Conservation (phyloP, 2,329 filamentous ascomycete genomes). For the Juglanconis oblonga region DNA sequence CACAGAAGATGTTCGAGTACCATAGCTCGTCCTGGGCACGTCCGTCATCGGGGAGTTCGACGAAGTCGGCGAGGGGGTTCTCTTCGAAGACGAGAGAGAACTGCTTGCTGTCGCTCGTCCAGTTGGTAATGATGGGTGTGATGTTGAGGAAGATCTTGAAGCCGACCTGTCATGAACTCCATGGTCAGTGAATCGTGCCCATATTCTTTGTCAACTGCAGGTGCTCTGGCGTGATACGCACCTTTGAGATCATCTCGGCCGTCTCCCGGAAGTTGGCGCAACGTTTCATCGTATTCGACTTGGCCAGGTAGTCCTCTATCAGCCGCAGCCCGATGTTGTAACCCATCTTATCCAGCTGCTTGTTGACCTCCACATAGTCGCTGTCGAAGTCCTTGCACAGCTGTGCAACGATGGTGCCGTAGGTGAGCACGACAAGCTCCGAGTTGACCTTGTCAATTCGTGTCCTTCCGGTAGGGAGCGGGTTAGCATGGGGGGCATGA, state of each 20-base stretch:
- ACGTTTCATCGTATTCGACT: slow-evolving; percentile 83
- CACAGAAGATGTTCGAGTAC: slow-evolving; percentile 97
- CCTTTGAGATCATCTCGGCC: slow-evolving; percentile 93
- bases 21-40: slow-evolving; percentile 94
- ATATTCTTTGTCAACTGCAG: not conserved
- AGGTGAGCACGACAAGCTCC: slow-evolving; percentile 94
- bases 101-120: slow-evolving; percentile 93
- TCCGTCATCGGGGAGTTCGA: slow-evolving; percentile 94
- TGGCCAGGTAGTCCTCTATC: slow-evolving; percentile 97
- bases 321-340: slow-evolving; percentile 96
- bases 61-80: slow-evolving; percentile 94
- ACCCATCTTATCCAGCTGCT: slow-evolving; percentile 97
- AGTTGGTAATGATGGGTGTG: slow-evolving; percentile 88
- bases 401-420: slow-evolving; percentile 95
- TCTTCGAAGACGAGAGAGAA: slow-evolving; percentile 97
- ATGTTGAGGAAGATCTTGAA: slow-evolving; percentile 99
- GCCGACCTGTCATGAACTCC: slow-evolving; percentile 62
- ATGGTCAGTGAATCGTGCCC: not conserved
- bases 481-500: slow-evolving; percentile 21
- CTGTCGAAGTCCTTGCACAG: slow-evolving; percentile 94
- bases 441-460: slow-evolving; percentile 97
- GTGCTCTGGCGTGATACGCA: slow-evolving; percentile 33
- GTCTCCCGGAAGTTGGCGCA: slow-evolving; percentile 94
- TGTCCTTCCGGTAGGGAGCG: slow-evolving; percentile 56
- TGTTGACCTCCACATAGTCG: slow-evolving; percentile 94